phyloP scores from a whole-genome alignment of 768 basidiomycete genomes.

The Lactifluus volemus region DNA sequence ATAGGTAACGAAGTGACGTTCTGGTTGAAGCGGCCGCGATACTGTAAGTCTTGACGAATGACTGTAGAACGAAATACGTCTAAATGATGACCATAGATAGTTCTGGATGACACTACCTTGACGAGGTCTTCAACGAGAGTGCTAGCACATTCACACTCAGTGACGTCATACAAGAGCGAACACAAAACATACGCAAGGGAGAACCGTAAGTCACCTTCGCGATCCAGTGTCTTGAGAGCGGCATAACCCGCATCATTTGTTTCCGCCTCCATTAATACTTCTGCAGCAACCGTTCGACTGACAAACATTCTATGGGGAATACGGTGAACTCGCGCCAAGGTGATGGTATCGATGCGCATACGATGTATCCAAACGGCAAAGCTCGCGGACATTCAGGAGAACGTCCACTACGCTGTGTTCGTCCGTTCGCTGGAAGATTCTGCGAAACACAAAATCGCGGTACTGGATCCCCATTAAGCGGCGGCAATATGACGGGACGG shows the following conservation, averaged over 20 bases:
- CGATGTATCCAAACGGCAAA: slow-evolving; percentile 63
- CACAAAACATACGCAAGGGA: slow-evolving; percentile 46
- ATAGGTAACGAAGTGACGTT: slow-evolving; percentile 51
- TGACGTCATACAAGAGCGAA: not conserved
- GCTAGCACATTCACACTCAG: slow-evolving; percentile 23
- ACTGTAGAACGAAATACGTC: slow-evolving; percentile 30
- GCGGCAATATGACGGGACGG: not conserved
- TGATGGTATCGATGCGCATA: slow-evolving; percentile 27
- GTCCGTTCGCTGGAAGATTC: slow-evolving; percentile 67
- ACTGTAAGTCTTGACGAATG: slow-evolving; percentile 61
- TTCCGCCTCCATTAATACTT: slow-evolving; percentile 76
- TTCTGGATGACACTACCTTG: slow-evolving; percentile 37
- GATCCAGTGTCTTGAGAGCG: slow-evolving; percentile 60
- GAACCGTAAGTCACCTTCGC: slow-evolving; percentile 57
- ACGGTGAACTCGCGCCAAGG: slow-evolving; percentile 4
- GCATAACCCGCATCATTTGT: slow-evolving; percentile 58
- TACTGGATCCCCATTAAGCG: slow-evolving; percentile 36
- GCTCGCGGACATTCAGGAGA: slow-evolving; percentile 57
- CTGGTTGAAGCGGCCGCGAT: slow-evolving; percentile 43
- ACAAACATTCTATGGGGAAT: slow-evolving; percentile 58
- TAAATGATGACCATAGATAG: not conserved
- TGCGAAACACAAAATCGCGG: slow-evolving; percentile 79
- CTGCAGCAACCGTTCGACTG: slow-evolving; percentile 74
- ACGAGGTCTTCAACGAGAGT: slow-evolving; percentile 56
- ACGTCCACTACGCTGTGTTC: slow-evolving; percentile 55